Conservation (phyloP, 805 yeast species). For the Nakazawaea populi region DNA sequence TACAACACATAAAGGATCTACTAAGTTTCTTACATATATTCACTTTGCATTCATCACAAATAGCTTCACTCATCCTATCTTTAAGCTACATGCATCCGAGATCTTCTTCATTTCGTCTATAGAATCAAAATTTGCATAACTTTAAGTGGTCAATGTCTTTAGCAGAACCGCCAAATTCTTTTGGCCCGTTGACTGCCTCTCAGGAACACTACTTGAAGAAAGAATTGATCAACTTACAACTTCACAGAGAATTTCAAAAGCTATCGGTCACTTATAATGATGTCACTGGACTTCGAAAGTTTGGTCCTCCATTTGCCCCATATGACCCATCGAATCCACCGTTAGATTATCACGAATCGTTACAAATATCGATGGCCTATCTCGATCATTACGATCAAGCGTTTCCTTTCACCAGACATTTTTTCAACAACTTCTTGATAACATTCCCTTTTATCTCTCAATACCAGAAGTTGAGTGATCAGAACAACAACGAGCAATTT, state of each 20-base stretch:
- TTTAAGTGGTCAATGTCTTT: not conserved
- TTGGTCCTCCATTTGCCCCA: slow-evolving; percentile 73
- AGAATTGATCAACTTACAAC: slow-evolving; percentile 59
- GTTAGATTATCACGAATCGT: slow-evolving; percentile 15
- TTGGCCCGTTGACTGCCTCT: slow-evolving; percentile 37
- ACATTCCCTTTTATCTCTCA: slow-evolving; percentile 70
- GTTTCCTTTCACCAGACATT: slow-evolving; percentile 65
- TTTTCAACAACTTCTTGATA: slow-evolving; percentile 55
- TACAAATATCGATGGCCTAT: slow-evolving; percentile 14
- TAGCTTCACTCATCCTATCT: no score
- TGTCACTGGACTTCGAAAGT: slow-evolving; percentile 53
- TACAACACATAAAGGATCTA: no score
- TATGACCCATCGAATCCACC: slow-evolving; percentile 34
- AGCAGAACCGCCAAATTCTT: not conserved
- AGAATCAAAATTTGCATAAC: no score
- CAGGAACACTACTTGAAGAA: slow-evolving; percentile 89
- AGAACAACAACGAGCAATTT: slow-evolving; percentile 49
- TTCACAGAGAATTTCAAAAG: slow-evolving; percentile 54
- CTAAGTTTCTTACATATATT: no score
- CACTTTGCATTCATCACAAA: no score
- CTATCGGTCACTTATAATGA: slow-evolving; percentile 43
- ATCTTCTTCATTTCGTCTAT: no score
- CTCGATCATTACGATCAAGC: slow-evolving; percentile 24
- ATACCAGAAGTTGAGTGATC: slow-evolving; percentile 16
- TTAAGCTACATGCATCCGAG: no score